Evolutionary conservation across 305 asterid genomes (phyloP).

Genomic region (Fraxinus dipetala): DNA sequence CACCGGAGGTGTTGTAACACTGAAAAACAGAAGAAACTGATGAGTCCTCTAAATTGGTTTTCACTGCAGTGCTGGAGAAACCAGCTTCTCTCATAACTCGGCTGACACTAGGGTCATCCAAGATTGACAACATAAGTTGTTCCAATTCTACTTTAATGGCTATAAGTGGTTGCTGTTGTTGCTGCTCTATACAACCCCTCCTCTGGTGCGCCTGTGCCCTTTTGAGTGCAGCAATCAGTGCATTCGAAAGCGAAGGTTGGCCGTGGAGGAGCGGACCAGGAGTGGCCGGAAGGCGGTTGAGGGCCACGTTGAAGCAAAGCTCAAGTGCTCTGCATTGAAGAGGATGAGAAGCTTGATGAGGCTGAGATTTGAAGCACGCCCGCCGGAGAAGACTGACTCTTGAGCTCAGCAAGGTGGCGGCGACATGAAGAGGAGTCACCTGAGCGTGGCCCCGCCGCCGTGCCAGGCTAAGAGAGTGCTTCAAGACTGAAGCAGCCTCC

Average conservation of each 20-base stretch:
- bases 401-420: constrained; percentile 63
- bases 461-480: constrained; percentile 78
- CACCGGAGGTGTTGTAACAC: constrained; percentile 50
- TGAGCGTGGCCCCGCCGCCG: constrained; percentile 92
- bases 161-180: constrained; percentile 52
- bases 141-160: constrained; percentile 73
- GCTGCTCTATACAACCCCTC: constrained; percentile 61
- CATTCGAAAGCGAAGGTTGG: constrained; percentile 79
- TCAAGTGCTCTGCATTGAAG: constrained; percentile 76
- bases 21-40: constrained; percentile 50
- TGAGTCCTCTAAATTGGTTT: constrained; percentile 47
- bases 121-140: constrained; percentile 64
- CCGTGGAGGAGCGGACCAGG: constrained; percentile 65
- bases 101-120: constrained; percentile 89
- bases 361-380: constrained; percentile 74
- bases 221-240: constrained; percentile 76
- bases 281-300: constrained; percentile 70
- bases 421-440: constrained; percentile 88
- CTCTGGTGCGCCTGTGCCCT: constrained; percentile 87
- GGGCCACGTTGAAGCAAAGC: constrained; percentile 82
- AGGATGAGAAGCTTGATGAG: constrained; percentile 39
- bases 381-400: constrained; percentile 53
- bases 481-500: constrained; percentile 90
- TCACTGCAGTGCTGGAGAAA: constrained; percentile 61
- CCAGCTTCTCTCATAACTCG: constrained; percentile 94